phyloP scores from a whole-genome alignment of 2,329 filamentous ascomycete species.

The Colletotrichum sojae region DNA sequence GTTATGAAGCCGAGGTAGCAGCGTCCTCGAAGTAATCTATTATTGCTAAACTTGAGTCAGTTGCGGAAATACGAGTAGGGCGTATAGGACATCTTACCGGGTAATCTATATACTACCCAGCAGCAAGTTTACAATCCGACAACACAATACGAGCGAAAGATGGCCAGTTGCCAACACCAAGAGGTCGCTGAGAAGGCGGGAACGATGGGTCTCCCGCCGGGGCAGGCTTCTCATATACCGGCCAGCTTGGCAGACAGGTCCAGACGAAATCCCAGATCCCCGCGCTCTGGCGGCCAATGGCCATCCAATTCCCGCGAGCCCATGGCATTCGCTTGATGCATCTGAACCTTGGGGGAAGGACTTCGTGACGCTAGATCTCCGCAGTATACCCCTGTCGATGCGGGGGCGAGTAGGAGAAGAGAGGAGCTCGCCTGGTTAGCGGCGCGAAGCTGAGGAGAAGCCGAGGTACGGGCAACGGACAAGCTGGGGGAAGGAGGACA shows the following conservation, averaged over 20 bases:
- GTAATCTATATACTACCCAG: neutral
- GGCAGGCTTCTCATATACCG: slow-evolving; percentile 23
- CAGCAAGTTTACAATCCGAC: neutral
- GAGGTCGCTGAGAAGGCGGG: neutral
- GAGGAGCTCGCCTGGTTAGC: slow-evolving; percentile 18
- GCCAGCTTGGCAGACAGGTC: slow-evolving; percentile 1
- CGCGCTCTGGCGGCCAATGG: slow-evolving; percentile 27
- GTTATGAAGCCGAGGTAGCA: neutral
- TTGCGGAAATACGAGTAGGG: neutral
- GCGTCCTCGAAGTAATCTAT: neutral
- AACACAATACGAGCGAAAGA: neutral
- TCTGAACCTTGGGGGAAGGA: slow-evolving; percentile 22
- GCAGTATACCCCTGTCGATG: slow-evolving; percentile 36
- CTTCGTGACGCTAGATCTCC: slow-evolving; percentile 35
- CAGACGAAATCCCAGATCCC: slow-evolving; percentile 22
- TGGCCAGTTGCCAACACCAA: neutral
- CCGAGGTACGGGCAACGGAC: slow-evolving; percentile 27
- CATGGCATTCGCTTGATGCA: slow-evolving; percentile 18
- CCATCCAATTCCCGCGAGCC: slow-evolving; percentile 14
- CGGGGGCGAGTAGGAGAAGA: slow-evolving; percentile 23
- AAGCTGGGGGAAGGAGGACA: slow-evolving; percentile 23
- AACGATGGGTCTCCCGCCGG: neutral
- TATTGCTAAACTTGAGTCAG: slow-evolving; percentile 18
- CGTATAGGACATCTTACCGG: neutral
- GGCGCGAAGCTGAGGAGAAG: slow-evolving; percentile 8